Evolutionary conservation across 108 stramenopile species (phyloP), one percentile per base, ranked within the genome.

Genomic region (Licmophora abbreviata): DNA sequence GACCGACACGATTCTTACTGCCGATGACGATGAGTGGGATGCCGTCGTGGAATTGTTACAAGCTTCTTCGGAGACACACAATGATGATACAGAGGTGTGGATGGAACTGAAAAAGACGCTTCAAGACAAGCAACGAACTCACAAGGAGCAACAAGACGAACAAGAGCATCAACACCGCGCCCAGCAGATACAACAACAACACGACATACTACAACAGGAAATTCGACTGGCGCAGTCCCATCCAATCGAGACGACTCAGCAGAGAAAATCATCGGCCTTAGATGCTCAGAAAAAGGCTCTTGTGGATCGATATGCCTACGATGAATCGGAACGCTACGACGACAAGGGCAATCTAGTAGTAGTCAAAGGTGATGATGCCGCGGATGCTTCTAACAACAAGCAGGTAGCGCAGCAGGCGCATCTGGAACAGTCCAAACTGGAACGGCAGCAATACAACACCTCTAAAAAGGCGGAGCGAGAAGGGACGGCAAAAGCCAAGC

Each of bases 281-380:
- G 77, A 81, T 49, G 79, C 74, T 32, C 66, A 74, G 5, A 81
- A 83, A 61, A 58, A 80, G 35, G 70, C 73, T 17, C 49, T 91
- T 54, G 43, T 91, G 69, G 69, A 50, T 37, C 77, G 78, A 46
- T 91, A 54, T 69, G 88, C 66, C n/a, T 91, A 91, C 44, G 88
- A 91, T 43, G 62, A 54, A 44, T 61, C 66, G 0, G 69, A 71
- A 21, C 56, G 53, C 0, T 56, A 59, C 18, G 81, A 71, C n/a
- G 65, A 51, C 35, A 64, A 72, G 30, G 73, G 52, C 12, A 59
- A 69, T 56, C 15, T 42, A 22, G 40, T 22, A 21, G 43, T 18
- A 28, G 8, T 12, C 38, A 29, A 29, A 38, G 53, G 53, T 18
- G 41, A 59, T 27, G 55, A 50, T n/a, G 56, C 42, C 10, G 61